These are phyloP conservation scores for Vararia minispora DNA, from an alignment of 768 basidiomycete genomes.

Conservation along the genomic window DNA sequence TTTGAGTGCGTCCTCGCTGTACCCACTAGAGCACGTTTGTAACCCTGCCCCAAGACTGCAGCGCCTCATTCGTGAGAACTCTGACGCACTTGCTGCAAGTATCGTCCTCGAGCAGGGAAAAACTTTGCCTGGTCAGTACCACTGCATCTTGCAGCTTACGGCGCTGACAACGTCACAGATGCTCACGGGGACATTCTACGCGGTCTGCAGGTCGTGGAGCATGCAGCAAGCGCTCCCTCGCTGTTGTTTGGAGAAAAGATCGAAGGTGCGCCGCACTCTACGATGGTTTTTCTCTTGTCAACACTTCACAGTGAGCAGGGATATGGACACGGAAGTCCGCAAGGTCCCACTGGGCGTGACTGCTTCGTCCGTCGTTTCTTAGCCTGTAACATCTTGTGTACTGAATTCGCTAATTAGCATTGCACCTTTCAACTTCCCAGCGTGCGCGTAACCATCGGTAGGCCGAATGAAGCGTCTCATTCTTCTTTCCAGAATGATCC, in stretches of 20 bases:
- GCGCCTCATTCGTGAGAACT: constrained; percentile 72
- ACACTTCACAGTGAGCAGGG: constrained; percentile 61
- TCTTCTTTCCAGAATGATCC: constrained; percentile 64
- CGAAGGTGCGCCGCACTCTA: constrained; percentile 47
- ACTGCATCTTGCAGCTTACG: constrained; percentile 9
- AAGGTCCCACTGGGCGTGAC: constrained; percentile 82
- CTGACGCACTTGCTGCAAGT: constrained; percentile 75
- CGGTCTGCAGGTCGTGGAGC: constrained; percentile 83
- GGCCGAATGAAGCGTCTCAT: background rate
- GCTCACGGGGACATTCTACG: constrained; percentile 92
- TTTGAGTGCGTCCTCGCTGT: constrained; percentile 56
- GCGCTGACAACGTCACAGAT: constrained; percentile 33
- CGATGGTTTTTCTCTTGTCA: background rate
- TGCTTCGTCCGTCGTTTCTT: constrained; percentile 33
- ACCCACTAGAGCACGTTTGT: background rate
- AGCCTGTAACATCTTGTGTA: background rate
- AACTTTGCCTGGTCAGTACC: constrained; percentile 68
- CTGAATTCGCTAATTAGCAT: constrained; percentile 30
- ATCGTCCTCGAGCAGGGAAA: constrained; percentile 97
- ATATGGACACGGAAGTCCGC: constrained; percentile 92
- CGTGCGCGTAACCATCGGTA: constrained; percentile 33
- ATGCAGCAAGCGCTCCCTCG: constrained; percentile 70
- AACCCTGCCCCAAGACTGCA: constrained; percentile 53
- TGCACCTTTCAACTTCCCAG: constrained; percentile 86
- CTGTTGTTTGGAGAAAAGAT: constrained; percentile 85